Evolutionary conservation across 2,329 filamentous ascomycete genomes (phyloP).

Genomic region (Xenoacremonium recifei): DNA sequence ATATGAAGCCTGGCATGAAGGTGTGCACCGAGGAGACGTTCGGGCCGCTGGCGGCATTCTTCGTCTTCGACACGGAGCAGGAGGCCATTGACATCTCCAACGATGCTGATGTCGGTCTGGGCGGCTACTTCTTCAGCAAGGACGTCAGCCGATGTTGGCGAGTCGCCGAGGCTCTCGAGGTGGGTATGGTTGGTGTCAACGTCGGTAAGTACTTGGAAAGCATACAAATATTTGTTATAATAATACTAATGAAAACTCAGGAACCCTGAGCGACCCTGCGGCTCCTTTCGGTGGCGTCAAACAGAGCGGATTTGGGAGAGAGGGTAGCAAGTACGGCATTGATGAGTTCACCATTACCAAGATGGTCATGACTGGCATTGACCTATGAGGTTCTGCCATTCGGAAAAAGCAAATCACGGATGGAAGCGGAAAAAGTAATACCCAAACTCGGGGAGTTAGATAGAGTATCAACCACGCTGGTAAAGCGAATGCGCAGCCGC

Average conservation of each 20-base stretch:
- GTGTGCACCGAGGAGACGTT: slow-evolving; percentile 70
- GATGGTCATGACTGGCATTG: slow-evolving; percentile 40
- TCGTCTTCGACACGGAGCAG: slow-evolving; percentile 65
- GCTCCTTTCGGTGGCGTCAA: slow-evolving; percentile 73
- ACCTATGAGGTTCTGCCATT: slow-evolving; percentile 12
- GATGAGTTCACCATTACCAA: slow-evolving; percentile 71
- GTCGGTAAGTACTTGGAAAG: slow-evolving; percentile 12
- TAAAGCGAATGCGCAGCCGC: too few species aligned
- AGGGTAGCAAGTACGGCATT: slow-evolving; percentile 71
- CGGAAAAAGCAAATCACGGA: slow-evolving; percentile 2
- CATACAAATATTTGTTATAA: background rate
- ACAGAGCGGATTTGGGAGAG: slow-evolving; percentile 72
- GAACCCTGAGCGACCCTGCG: slow-evolving; percentile 50
- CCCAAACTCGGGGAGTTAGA: slow-evolving; percentile 6
- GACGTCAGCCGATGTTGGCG: slow-evolving; percentile 39
- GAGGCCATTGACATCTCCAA: slow-evolving; percentile 69
- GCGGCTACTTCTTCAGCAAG: slow-evolving; percentile 67
- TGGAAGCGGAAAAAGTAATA: slow-evolving; percentile 16
- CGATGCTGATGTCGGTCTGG: slow-evolving; percentile 64
- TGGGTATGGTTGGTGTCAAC: slow-evolving; percentile 35
- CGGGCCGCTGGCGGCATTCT: slow-evolving; percentile 67
- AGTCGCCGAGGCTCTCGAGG: slow-evolving; percentile 48
- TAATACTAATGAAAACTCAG: slow-evolving; percentile 17
- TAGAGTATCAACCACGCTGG: too few species aligned
- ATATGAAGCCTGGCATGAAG: slow-evolving; percentile 66